Percentiles rank a stretch among this genome's conserved stretches.
Evolutionary conservation across 1,139 yeast genomes (phyloP).

Genomic region (Kurtzmaniella quercitrusa): DNA sequence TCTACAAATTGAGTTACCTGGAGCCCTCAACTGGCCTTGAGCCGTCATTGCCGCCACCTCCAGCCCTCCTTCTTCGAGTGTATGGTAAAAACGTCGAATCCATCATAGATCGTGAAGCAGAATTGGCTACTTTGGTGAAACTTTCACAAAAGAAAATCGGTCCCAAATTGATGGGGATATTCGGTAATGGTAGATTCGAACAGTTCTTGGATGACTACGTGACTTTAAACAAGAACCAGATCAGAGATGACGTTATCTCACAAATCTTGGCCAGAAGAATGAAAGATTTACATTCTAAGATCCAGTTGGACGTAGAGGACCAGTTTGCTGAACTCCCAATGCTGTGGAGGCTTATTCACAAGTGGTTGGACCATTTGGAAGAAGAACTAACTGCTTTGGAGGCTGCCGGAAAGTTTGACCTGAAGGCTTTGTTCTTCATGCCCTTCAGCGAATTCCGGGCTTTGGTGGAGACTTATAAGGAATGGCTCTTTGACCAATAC

Average conservation of each 20-base stretch:
- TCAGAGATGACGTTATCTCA: conserved; percentile 71
- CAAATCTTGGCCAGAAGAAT: conserved; percentile 91
- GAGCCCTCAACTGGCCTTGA: conserved; percentile 15
- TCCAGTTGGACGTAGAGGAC: conserved; percentile 47
- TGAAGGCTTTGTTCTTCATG: conserved; percentile 39
- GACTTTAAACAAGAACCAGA: conserved; percentile 67
- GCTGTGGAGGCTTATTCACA: conserved; percentile 64
- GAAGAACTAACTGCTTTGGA: conserved; percentile 18
- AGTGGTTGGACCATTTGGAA: conserved; percentile 66
- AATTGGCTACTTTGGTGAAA: conserved; percentile 67
- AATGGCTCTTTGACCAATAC: conserved; percentile 60
- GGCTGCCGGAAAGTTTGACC: conserved; percentile 2
- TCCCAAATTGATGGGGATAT: conserved; percentile 83
- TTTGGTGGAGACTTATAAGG: conserved; percentile 46
- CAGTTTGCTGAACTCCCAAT: conserved; percentile 58
- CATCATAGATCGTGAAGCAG: conserved; percentile 81
- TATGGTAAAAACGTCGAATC: conserved; percentile 90
- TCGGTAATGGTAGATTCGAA: conserved; percentile 87
- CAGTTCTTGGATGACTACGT: conserved; percentile 79
- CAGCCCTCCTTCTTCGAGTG: conserved; percentile 62
- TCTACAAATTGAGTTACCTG: conserved; percentile 58
- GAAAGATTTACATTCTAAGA: conserved; percentile 87
- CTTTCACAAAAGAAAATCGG: conserved; percentile 79
- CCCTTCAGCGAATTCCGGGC: conserved; percentile 47
- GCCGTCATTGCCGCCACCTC: conserved; percentile 22